Evolutionary conservation across 805 yeast genomes (phyloP), one percentile per base, ranked within the genome.

Genomic region (Yamadazyma sp.): DNA sequence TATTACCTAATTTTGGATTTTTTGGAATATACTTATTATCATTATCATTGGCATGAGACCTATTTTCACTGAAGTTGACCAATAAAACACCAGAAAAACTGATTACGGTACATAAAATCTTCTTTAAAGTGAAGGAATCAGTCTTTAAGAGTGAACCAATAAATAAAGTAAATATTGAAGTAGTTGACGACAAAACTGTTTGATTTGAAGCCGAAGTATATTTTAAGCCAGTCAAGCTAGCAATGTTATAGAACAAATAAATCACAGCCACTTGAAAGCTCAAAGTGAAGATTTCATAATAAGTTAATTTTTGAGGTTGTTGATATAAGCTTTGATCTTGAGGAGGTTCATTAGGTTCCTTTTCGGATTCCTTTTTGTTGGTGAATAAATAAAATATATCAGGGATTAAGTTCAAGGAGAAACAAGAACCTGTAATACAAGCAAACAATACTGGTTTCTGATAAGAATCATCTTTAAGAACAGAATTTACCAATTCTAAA

Each of bases 151-250:
- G 14, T 2, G 53, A 58, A 1, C 80, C 76, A 14, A 73, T 52
- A 11, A 73, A 43, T 23, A 75, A 53, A 0, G 79, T 72, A 48
- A 73, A 75, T 4, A 73, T 59, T 10, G 79, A 69, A 3, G 78
- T 65, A 1, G 77, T 67, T 2, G 79, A 68, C 5, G 76, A 65
- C 12, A 75, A 48, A 7, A 75, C 70, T 0, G 79, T 70, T 44
- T 67, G 75, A 44, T 73, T 74, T 14, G 79, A 69, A 0, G 78
- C 76, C 8, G 75, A 65, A 0, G 81, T 75, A 45, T 61, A 75
- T 41, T 61, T 60, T 29, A 75, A 56, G 3, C 74, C 56, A n/a
- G 55, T 35, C 52, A 73, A 60, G 4, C 59, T 70, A 38, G 62
- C 55, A 7, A 61, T 44, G 37, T 73, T 71, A 47, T 64, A 70